Conservation (phyloP, 2,329 filamentous ascomycete genomes). For the Tolypocladium amazonense region DNA sequence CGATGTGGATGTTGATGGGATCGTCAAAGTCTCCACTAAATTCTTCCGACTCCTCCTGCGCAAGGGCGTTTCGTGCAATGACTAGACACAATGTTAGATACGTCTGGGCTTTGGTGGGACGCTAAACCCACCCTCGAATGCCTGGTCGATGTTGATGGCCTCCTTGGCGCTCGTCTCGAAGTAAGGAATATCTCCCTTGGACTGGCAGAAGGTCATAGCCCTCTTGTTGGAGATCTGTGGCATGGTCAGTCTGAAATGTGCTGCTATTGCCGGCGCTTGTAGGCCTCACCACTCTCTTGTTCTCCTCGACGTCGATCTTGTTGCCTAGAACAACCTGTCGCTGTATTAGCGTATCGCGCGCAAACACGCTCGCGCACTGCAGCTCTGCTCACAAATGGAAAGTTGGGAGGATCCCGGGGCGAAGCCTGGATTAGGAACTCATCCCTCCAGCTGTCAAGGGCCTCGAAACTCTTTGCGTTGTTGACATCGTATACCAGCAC, state of each 20-base stretch:
- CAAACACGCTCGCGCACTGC: conserved; percentile 6
- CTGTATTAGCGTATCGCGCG: conserved; percentile 9
- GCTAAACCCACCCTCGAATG: conserved; percentile 48
- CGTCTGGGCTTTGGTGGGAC: not conserved
- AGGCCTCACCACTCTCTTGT: conserved; percentile 70
- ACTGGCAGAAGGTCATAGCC: conserved; percentile 95
- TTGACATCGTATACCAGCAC: conserved; percentile 98
- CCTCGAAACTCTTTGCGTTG: conserved; percentile 98
- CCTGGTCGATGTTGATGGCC: conserved; percentile 90
- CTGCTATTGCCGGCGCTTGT: not conserved
- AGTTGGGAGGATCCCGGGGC: conserved; percentile 91
- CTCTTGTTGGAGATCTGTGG: conserved; percentile 84
- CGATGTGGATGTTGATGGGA: conserved; percentile 95
- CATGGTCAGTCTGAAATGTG: not conserved
- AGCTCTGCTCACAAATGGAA: conserved; percentile 68
- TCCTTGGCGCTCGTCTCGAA: conserved; percentile 99
- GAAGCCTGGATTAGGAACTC: conserved; percentile 97
- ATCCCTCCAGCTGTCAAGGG: conserved; percentile 94
- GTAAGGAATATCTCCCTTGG: conserved; percentile 94
- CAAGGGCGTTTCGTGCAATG: conserved; percentile 89
- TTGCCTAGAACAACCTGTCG: conserved; percentile 84
- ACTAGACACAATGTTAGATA: conserved; percentile 39
- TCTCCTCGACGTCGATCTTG: conserved; percentile 98
- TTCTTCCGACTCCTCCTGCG: conserved; percentile 95
- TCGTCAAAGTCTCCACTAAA: conserved; percentile 97